Evolutionary conservation across 352 stramenopile genomes (phyloP), one percentile per base, ranked within the genome.

Genomic region (Pythium vanterpoolii): DNA sequence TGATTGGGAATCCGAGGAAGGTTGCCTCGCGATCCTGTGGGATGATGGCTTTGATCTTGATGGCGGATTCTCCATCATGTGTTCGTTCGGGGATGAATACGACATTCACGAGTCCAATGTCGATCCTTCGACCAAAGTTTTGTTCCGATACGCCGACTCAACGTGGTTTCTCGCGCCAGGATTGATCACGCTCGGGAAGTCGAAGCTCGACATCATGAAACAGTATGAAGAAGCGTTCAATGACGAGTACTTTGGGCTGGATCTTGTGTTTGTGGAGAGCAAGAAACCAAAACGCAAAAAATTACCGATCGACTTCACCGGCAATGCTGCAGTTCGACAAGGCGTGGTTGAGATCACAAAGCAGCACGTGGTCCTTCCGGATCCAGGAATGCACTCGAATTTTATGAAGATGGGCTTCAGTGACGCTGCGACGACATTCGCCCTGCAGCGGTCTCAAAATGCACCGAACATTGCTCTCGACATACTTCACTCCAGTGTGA

Each of bases 201-300:
- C 66, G 13, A 72, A 89, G 50, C 51, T 95, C 5, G 85, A 95
- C 51, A 65, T 95, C 54, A 91, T 92, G 77, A 92, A 92, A 57
- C 81, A 92, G 53, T 95, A 93, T 56, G 82, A 92, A 36, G 72
- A 89, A 44, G 83, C 75, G 11, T 95, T 95, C 64, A 83, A 90
- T 45, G 80, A 90, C 24, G 82, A 92, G 8, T 64, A 85, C 6
- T 95, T 95, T 51, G 90, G 76, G 2, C 67, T 93, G 38, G 85
- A 95, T 55, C 72, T 95, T 11, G 72, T 92, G 23, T 65, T 95
- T 44, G 81, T 90, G 30, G 81, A 87, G 31, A 87, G 49, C 52
- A 28, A 46, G 24, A 83, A 73, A 30, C 54, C 71, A 42, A 52
- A 63, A 4, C 66, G 68, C 5, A 74, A 73, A 21, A 65, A 72